A percentile compares a stretch with the other conserved stretches of the same genome.
phyloP scores from a whole-genome alignment of 108 stramenopile genomes.

The Pseudonitzschia multiseries region DNA sequence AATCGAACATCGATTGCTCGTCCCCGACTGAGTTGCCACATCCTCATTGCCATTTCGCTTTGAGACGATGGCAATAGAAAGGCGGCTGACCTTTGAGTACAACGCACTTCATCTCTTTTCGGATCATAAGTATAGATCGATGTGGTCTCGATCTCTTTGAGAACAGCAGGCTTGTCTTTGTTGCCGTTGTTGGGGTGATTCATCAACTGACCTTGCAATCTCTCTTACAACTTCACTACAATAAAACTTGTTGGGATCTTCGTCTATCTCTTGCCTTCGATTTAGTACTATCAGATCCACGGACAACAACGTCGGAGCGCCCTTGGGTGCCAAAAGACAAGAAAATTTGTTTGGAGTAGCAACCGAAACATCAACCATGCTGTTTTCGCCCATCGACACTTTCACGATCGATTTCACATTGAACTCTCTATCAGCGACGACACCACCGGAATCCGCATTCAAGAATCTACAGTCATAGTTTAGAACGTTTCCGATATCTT shows the following conservation, averaged over 20 bases:
- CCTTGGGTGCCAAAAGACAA: conserved; percentile 65
- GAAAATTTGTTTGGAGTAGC: conserved; percentile 82
- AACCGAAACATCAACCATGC: conserved; percentile 62
- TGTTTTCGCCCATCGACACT: conserved; percentile 78
- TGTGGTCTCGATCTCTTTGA: conserved; percentile 86
- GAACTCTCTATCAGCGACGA: conserved; percentile 82
- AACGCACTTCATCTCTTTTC: conserved; percentile 42
- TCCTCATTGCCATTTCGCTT: conserved; percentile 64
- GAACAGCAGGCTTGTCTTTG: conserved; percentile 26
- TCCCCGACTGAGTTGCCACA: conserved; percentile 73
- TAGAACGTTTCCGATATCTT: conserved; percentile 52
- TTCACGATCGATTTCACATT: conserved; percentile 74
- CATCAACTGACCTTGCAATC: conserved; percentile 54
- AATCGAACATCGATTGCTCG: conserved; percentile 75
- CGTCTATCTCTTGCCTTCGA: conserved; percentile 56
- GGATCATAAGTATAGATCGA: conserved; percentile 56
- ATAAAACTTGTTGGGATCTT: conserved; percentile 45
- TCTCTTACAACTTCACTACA: conserved; percentile 83
- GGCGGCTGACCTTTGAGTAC: conserved; percentile 73
- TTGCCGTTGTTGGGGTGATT: conserved; percentile 10
- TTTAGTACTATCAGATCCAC: conserved; percentile 69
- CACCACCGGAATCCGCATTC: conserved; percentile 7
- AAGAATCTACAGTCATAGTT: conserved; percentile 69
- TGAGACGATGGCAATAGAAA: conserved; percentile 76
- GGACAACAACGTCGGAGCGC: conserved; percentile 39